These are phyloP conservation scores for Pezicula radicicola DNA, from an alignment of 2,329 filamentous ascomycete species.

Conservation along the genomic window DNA sequence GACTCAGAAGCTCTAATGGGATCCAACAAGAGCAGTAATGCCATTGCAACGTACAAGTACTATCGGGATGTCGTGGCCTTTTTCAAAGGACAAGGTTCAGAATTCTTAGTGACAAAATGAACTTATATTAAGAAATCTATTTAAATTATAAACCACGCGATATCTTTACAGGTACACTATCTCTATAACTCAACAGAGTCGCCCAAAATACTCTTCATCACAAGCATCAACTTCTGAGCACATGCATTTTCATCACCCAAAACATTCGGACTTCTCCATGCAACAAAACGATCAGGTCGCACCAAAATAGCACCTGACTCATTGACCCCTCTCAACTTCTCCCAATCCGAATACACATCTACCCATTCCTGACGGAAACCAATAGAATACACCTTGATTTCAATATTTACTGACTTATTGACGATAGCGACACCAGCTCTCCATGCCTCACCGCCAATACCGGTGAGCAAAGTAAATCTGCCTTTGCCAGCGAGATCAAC, in stretches of 20 bases:
- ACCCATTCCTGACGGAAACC: conserved; percentile 53
- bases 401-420: conserved; percentile 18
- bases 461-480: conserved; percentile 44
- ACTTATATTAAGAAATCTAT: too few species aligned
- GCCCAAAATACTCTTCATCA: not conserved
- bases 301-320: conserved; percentile 55
- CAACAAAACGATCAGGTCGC: conserved; percentile 44
- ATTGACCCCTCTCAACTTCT: conserved; percentile 44
- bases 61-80: too few species aligned
- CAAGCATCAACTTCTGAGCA: not conserved
- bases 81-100: too few species aligned
- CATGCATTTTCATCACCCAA: not conserved
- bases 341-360: conserved; percentile 62
- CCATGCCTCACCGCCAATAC: conserved; percentile 52
- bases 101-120: too few species aligned
- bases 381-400: conserved; percentile 45
- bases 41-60: too few species aligned
- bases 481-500: conserved; percentile 56
- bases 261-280: not conserved
- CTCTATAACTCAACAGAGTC: not conserved
- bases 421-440: conserved; percentile 32
- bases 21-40: too few species aligned
- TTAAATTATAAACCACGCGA: too few species aligned
- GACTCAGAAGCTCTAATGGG: too few species aligned
- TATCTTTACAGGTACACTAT: too few species aligned